Conservation (phyloP, 495 filamentous ascomycete species). For the Tuber aestivum region DNA sequence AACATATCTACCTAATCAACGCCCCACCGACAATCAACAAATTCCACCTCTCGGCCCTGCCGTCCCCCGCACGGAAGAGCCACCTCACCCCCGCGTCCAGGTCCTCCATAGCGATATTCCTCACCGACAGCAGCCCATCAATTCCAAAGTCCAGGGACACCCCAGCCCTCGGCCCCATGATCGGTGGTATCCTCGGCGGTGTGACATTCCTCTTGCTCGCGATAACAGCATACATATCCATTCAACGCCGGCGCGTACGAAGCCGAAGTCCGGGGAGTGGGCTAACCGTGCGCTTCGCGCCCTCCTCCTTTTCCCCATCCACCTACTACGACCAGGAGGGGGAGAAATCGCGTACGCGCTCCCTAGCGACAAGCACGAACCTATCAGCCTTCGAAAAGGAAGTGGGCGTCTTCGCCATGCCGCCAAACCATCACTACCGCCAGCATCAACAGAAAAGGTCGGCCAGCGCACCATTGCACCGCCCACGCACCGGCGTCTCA, state of each 20-base stretch:
- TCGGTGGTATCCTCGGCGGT: slow-evolving; percentile 39
- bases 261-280: slow-evolving; percentile 8
- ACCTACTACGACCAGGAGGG: slow-evolving; percentile 21
- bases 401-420: not conserved
- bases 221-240: slow-evolving; percentile 10
- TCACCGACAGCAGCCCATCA: slow-evolving; percentile 7
- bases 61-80: slow-evolving; percentile 23
- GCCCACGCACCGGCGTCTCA: not conserved
- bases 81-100: slow-evolving; percentile 29
- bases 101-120: slow-evolving; percentile 28
- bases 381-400: slow-evolving; percentile 16
- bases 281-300: slow-evolving; percentile 24
- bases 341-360: slow-evolving; percentile 1
- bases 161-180: slow-evolving; percentile 31
- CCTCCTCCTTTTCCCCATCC: slow-evolving; percentile 9
- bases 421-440: not conserved
- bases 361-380: slow-evolving; percentile 1
- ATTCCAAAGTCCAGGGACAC: not conserved
- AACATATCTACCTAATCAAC: slow-evolving; percentile 39
- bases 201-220: slow-evolving; percentile 20
- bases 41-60: slow-evolving; percentile 35
- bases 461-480: not conserved
- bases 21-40: slow-evolving; percentile 31
- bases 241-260: slow-evolving; percentile 18
- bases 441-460: not conserved